These are phyloP conservation scores for Kwoniella dendrophila DNA, from an alignment of 768 basidiomycete species.

Conservation along the genomic window DNA sequence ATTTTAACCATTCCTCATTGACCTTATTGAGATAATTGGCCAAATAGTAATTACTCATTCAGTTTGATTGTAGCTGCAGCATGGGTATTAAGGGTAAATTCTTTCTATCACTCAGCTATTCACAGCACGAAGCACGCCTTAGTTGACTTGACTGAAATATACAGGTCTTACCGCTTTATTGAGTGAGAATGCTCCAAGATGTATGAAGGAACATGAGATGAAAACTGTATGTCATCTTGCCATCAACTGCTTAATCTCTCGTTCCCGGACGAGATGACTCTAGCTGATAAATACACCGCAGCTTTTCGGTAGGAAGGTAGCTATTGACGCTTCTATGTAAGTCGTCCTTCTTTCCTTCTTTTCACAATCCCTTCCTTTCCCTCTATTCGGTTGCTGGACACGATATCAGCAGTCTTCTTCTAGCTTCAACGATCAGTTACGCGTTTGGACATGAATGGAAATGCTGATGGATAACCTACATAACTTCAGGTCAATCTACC, in stretches of 20 bases:
- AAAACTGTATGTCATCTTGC: slow-evolving; percentile 63
- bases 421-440: no score
- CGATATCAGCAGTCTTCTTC: no score
- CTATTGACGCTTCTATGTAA: slow-evolving; percentile 77
- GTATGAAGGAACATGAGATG: slow-evolving; percentile 85
- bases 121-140: not conserved
- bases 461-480: not conserved
- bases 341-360: slow-evolving; percentile 27
- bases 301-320: slow-evolving; percentile 96
- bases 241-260: not conserved
- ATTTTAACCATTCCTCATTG: not conserved
- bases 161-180: slow-evolving; percentile 78
- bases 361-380: slow-evolving; percentile 16
- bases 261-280: not conserved
- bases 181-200: slow-evolving; percentile 82
- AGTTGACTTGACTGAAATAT: not conserved
- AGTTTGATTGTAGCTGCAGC: not conserved
- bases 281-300: slow-evolving; percentile 19
- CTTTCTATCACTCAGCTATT: not conserved
- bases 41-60: not conserved
- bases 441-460: no score
- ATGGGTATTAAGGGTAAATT: slow-evolving; percentile 84
- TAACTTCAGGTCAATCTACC: slow-evolving; percentile 56
- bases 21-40: not conserved
- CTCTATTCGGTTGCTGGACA: no score